Percentiles rank a stretch among this genome's conserved stretches.
Conservation (phyloP, 306 rosid species). For the Cajanus cajan region DNA sequence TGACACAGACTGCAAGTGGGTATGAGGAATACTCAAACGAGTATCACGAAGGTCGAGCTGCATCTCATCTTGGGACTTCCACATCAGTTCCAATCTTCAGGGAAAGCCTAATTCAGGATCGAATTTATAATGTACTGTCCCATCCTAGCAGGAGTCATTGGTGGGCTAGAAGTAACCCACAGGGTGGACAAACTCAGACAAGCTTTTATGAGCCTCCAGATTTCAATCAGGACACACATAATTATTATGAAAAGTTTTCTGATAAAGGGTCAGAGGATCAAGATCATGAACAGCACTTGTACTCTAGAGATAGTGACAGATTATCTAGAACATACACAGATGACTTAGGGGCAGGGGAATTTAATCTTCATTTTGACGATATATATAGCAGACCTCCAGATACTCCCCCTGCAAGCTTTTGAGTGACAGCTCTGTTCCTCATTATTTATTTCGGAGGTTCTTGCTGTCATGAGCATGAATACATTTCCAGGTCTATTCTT, state of each 20-base stretch:
- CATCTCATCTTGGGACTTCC: conserved; percentile 68
- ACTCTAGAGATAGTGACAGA: conserved; percentile 44
- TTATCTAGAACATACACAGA: conserved; percentile 48
- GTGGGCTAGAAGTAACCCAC: conserved; percentile 72
- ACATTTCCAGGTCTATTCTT: conserved; percentile 58
- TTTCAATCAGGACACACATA: conserved; percentile 42
- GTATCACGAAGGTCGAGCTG: conserved; percentile 35
- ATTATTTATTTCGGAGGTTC: conserved; percentile 42
- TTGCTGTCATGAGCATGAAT: conserved; percentile 21
- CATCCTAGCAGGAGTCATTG: conserved; percentile 52
- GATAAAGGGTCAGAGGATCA: conserved; percentile 64
- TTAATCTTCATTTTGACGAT: conserved; percentile 76
- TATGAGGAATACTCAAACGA: conserved; percentile 48
- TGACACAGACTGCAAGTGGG: conserved; percentile 13
- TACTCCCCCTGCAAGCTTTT: conserved; percentile 43
- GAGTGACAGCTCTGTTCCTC: conserved; percentile 39
- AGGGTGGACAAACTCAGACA: conserved; percentile 40
- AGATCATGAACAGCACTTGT: conserved; percentile 48
- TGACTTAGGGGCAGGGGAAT: conserved; percentile 61
- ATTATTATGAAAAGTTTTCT: conserved; percentile 48
- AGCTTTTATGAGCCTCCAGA: conserved; percentile 92
- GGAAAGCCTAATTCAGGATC: conserved; percentile 52
- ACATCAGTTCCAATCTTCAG: conserved; percentile 59
- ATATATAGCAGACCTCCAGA: conserved; percentile 63
- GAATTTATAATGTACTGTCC: conserved; percentile 17